Conservation (phyloP, 352 stramenopile species). For the Phytophthora fragariae region DNA sequence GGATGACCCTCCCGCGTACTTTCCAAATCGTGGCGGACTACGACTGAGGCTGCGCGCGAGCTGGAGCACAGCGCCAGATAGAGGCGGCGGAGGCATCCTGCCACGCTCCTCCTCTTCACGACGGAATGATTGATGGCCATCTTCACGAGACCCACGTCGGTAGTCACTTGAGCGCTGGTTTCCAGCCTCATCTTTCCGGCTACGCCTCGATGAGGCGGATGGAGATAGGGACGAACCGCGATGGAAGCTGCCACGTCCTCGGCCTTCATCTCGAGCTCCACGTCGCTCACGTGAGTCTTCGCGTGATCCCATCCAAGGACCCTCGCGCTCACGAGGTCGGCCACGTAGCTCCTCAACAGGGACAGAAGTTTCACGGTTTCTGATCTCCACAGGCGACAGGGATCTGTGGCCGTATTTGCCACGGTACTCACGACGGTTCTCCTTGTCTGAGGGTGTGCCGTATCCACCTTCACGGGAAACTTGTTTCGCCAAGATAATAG, state of each 20-base stretch:
- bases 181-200: conserved; percentile 31
- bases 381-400: conserved; percentile 28
- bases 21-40: conserved; percentile 39
- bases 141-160: conserved; percentile 29
- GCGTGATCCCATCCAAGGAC: conserved; percentile 29
- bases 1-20: conserved; percentile 28
- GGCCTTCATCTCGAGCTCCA: conserved; percentile 25
- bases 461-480: conserved; percentile 27
- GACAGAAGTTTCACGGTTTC: conserved; percentile 25
- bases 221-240: conserved; percentile 25
- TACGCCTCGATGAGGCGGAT: conserved; percentile 34
- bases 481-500: conserved; percentile 31
- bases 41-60: conserved; percentile 38
- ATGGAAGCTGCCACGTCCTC: conserved; percentile 18
- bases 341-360: conserved; percentile 41
- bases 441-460: conserved; percentile 31
- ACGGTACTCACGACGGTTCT: conserved; percentile 39
- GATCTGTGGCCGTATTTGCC: conserved; percentile 34
- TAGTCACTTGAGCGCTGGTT: conserved; percentile 33
- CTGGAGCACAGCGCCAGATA: conserved; percentile 27
- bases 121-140: conserved; percentile 28
- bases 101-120: conserved; percentile 35
- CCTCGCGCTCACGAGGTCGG: conserved; percentile 40
- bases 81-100: conserved; percentile 21
- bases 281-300: conserved; percentile 29